Conservation (phyloP, 129 eudicot species). For the Saussurea involucrata region DNA sequence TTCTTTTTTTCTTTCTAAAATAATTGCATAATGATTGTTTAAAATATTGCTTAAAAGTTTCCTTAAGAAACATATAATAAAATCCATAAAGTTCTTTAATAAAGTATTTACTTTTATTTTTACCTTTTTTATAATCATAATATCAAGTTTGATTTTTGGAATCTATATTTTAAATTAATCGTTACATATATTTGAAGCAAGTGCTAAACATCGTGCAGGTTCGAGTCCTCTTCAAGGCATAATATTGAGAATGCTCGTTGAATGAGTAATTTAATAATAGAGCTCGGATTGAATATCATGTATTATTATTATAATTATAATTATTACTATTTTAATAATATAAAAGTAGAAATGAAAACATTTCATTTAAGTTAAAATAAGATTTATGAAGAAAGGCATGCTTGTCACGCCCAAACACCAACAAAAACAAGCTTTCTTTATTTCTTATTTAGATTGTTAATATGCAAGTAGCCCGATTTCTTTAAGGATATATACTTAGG, state of each 20-base stretch:
- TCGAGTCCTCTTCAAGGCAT: no score
- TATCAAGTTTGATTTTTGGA: background rate
- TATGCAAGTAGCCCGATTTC: background rate
- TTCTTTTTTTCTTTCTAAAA: background rate
- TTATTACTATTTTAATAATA: no score
- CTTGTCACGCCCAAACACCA: background rate
- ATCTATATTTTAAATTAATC: background rate
- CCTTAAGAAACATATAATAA: background rate
- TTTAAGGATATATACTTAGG: no score
- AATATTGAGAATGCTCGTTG: no score
- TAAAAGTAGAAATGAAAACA: no score
- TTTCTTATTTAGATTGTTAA: background rate
- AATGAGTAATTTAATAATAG: no score
- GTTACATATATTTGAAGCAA: background rate
- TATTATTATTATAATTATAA: no score
- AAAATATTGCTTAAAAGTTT: background rate
- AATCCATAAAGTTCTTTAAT: background rate
- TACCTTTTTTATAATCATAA: background rate
- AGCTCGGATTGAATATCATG: no score
- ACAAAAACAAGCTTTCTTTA: background rate
- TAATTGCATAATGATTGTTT: conserved; percentile 8
- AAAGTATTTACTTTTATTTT: background rate
- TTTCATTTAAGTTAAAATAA: background rate
- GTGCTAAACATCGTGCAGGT: no score
- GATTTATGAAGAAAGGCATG: background rate